phyloP scores from a whole-genome alignment of 495 filamentous ascomycete genomes.

The Oidiodendron maius region DNA sequence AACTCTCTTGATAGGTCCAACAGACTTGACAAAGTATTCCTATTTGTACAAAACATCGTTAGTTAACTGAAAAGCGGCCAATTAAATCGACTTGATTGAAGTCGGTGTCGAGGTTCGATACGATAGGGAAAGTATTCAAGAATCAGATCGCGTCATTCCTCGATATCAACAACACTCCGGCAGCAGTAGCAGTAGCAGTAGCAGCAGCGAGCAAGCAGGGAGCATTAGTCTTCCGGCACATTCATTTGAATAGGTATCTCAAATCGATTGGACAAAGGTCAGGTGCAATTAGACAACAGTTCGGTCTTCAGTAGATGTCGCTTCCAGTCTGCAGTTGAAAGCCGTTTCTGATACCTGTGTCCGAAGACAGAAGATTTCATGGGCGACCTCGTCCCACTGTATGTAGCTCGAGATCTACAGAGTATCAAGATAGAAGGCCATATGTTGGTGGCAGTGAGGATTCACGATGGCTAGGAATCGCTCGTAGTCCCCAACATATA shows the following conservation, averaged over 20 bases:
- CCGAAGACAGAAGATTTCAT: not conserved
- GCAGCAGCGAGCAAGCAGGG: slow-evolving; percentile 69
- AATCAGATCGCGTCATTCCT: slow-evolving; percentile 1
- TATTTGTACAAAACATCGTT: slow-evolving; percentile 44
- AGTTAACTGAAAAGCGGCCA: slow-evolving; percentile 26
- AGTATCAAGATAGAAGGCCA: too few relatives aligned
- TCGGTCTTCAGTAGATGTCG: too few relatives aligned
- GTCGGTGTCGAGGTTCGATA: slow-evolving; percentile 20
- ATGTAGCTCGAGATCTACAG: not conserved
- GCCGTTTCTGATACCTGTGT: not conserved
- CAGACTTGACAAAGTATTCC: slow-evolving; percentile 89
- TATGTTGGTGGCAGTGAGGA: too few relatives aligned
- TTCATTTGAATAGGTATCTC: too few relatives aligned
- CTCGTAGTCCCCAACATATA: too few relatives aligned
- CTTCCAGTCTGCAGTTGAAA: not conserved
- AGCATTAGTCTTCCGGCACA: slow-evolving; percentile 56
- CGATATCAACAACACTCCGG: slow-evolving; percentile 1
- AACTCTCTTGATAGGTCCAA: slow-evolving; percentile 84
- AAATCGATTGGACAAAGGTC: too few relatives aligned
- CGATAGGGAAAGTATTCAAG: slow-evolving; percentile 17
- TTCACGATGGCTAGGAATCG: too few relatives aligned
- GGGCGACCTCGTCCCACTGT: not conserved
- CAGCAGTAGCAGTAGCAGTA: slow-evolving; percentile 26
- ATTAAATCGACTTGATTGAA: slow-evolving; percentile 9
- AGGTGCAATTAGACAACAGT: too few relatives aligned